Evolutionary conservation across 352 stramenopile species (phyloP), one percentile per base, ranked within the genome.

Genomic region (Peronospora destructor): DNA sequence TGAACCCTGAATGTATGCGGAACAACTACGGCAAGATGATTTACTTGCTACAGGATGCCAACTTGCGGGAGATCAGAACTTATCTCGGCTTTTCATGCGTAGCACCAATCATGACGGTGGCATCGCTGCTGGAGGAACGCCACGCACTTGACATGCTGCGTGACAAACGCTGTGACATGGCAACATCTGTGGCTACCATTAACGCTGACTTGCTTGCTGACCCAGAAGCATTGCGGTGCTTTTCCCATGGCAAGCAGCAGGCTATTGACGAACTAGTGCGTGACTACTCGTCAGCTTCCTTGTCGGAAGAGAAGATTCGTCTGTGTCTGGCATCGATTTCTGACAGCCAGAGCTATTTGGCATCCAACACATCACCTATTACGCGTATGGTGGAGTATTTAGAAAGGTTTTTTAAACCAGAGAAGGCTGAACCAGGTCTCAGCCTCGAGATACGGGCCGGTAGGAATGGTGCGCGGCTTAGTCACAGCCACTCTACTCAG

Each of bases 21-120:
- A 78, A 81, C 53, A 95, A 90, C 45, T 97, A 97, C 64, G 91
- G 91, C 43, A 97, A 97, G 68, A 84, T 97, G 66, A 95, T 97
- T 56, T 97, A 96, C 66, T 60, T 97, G 49, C 56, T 97, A 17
- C 90, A 97, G 64, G 91, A 97, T 61, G 72, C 88, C 9, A 85
- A 89, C 49, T 58, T 85, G 41, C 67, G 76, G 8, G 76, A 87
- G 26, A 82, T 95, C 37, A 47, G 67, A 23, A 79, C 72, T 29
- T 73, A 77, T 47, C 49, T 95, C 0, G 83, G 80, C 25, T 94
- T 96, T 49, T 88, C 73, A 19, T 86, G 75, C 45, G 71, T 85
- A 28, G 60, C 56, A 23, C 64, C 59, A 6, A 85, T 88, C 28
- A 64, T 76, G 43, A 95, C 89, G 21, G 87, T 97, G 3, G 57